phyloP scores from a whole-genome alignment of 1,284 basidiomycete species.

The Tylopilus orsonianus region DNA sequence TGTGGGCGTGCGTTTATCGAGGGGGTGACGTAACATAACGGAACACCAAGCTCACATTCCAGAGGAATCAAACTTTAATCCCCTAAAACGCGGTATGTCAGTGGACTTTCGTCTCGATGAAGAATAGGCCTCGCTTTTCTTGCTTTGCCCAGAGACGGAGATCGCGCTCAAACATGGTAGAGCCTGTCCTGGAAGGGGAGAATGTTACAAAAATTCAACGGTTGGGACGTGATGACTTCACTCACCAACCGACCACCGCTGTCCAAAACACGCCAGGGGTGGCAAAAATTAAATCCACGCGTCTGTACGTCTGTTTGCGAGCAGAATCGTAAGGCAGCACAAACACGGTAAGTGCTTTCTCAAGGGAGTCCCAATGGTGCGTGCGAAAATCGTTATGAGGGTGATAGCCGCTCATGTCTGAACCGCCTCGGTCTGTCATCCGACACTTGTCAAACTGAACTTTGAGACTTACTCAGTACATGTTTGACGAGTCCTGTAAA shows the following conservation, averaged over 20 bases:
- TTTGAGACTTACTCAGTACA: constrained; percentile 52
- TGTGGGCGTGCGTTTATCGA: constrained; percentile 1
- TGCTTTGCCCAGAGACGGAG: constrained; percentile 69
- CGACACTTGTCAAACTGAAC: constrained; percentile 10
- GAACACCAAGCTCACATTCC: constrained; percentile 55
- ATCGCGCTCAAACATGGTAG: constrained; percentile 80
- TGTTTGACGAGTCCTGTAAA: constrained; percentile 60
- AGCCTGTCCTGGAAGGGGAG: constrained; percentile 65
- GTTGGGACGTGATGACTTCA: too few relatives aligned
- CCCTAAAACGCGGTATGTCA: constrained; percentile 43
- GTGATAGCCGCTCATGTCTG: constrained; percentile 59
- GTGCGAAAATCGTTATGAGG: constrained; percentile 52
- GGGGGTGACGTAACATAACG: constrained; percentile 9
- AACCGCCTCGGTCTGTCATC: constrained; percentile 11
- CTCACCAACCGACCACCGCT: constrained; percentile 75
- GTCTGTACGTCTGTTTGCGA: constrained; percentile 45
- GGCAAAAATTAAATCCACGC: constrained; percentile 76
- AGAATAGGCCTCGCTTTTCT: constrained; percentile 43
- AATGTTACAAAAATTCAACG: background rate
- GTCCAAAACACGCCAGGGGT: constrained; percentile 71
- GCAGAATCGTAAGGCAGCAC: constrained; percentile 43
- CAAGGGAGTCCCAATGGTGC: constrained; percentile 62
- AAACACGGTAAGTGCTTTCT: constrained; percentile 72
- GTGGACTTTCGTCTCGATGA: background rate
- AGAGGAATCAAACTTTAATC: constrained; percentile 77